Conservation (phyloP, 31 red algal genomes). For the Odonthalia washingtoniensis region DNA sequence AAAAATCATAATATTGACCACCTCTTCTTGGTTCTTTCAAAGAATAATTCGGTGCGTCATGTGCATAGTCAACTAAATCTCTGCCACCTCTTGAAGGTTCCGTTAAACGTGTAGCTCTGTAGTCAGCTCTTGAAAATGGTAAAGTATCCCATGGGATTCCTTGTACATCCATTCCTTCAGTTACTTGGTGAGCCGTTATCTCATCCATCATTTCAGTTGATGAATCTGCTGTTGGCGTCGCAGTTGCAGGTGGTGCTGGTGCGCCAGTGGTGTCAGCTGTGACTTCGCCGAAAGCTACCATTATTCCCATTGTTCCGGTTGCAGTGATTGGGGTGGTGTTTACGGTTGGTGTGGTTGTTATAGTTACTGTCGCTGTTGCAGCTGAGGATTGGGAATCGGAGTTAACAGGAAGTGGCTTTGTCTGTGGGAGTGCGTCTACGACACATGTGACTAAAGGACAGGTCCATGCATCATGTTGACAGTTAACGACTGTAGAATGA, state of each 20-base stretch:
- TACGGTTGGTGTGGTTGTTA: neutral
- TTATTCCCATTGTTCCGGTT: slow-evolving; percentile 1
- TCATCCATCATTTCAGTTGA: slow-evolving; percentile 17
- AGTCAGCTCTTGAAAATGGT: slow-evolving; percentile 65
- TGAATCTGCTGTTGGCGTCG: neutral
- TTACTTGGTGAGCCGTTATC: slow-evolving; percentile 66
- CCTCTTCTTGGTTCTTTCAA: slow-evolving; percentile 50
- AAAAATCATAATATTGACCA: slow-evolving; percentile 67
- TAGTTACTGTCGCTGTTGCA: neutral
- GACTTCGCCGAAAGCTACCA: slow-evolving; percentile 14
- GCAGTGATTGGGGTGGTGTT: neutral
- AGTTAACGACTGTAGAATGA: no score
- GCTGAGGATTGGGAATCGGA: neutral
- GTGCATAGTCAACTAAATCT: neutral
- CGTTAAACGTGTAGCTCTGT: slow-evolving; percentile 63
- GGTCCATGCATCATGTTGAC: neutral
- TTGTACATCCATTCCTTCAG: slow-evolving; percentile 77
- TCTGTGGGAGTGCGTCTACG: neutral
- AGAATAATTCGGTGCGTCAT: neutral
- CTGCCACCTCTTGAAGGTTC: slow-evolving; percentile 22
- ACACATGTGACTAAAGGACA: neutral
- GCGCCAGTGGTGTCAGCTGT: neutral
- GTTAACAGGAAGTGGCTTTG: no score
- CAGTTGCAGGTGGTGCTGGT: neutral
- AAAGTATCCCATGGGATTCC: slow-evolving; percentile 89